Evolutionary conservation across 2,329 filamentous ascomycete genomes (phyloP), one percentile per base, ranked within the genome.

Genomic region (Pyricularia pennisetigena): DNA sequence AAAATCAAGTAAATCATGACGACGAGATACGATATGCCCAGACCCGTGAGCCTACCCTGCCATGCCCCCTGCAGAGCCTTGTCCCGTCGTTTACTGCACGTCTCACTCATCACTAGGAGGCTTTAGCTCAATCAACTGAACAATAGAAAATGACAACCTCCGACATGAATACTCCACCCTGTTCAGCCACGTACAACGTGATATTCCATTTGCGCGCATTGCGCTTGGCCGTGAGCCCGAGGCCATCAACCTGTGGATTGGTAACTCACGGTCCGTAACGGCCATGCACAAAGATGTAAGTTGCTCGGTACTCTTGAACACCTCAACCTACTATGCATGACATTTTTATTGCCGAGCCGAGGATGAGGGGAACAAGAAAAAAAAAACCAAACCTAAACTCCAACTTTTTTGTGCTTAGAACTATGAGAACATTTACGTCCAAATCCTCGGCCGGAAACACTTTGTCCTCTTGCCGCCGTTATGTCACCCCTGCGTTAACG

Each of bases 351-450:
- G 1, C 26, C 14, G 32, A 16, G 12, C 32, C 12, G 12, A 14
- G 12, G 32, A 4, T 14, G 12, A 16, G 12, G 8, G 32, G 7
- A 0, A 1, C 3, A 4, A 14, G 32, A 14, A 5, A 16, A 8
- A 35, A 35, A 3, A 35, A 35, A 35, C 3, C 4, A 35, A 62
- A 7, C 29, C 59, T 62, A 28, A 62, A 9, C 3, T 12, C 7
- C 26, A 29, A 8, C 41, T n/a, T 23, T 16, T 28, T 4, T 28
- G 3, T 20, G 24, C 20, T 26, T 14, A 62, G 59, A 91, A 90
- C 72, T 94, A 94, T 76, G 91, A 95, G 76, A 95, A 95, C 75
- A 83, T 95, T 0, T 95, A 94, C 76, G 89, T 92, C 1, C 91
- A 94, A 74, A 77, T 94, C 16, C 76, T 87, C 0, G 92, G 92